A percentile compares a stretch with the other conserved stretches of the same genome.
Evolutionary conservation across 108 stramenopile species (phyloP).

Genomic region (Nitzschia putrida): DNA sequence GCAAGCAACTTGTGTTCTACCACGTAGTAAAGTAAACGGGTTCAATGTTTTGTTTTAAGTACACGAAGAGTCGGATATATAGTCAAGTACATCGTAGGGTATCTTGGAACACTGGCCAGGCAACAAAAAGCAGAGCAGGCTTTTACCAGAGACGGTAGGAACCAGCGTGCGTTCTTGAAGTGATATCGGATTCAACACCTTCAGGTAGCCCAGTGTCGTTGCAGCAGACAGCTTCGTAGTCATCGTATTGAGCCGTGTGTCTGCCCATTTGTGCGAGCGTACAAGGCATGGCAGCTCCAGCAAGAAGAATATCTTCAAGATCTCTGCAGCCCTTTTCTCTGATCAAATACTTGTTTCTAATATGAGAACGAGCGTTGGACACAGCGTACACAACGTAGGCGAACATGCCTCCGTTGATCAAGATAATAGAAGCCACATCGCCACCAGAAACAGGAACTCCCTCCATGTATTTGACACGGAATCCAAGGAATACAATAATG

Average conservation of each 20-base stretch:
- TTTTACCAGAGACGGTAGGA: slow-evolving; percentile 14
- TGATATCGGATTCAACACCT: slow-evolving; percentile 8
- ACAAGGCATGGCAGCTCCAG: slow-evolving; percentile 70
- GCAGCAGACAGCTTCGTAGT: slow-evolving; percentile 45
- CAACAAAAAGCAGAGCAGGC: background rate
- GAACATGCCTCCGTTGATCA: slow-evolving; percentile 53
- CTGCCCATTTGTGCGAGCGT: slow-evolving; percentile 76
- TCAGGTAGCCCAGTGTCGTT: slow-evolving; percentile 38
- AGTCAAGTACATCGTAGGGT: too few relatives aligned
- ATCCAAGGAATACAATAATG: slow-evolving; percentile 44
- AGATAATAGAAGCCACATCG: slow-evolving; percentile 41
- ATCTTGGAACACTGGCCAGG: too few relatives aligned
- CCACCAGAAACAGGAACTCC: slow-evolving; percentile 39
- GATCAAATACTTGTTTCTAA: slow-evolving; percentile 70
- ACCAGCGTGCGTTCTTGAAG: slow-evolving; percentile 2
- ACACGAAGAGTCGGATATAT: too few relatives aligned
- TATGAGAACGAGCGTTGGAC: slow-evolving; percentile 50
- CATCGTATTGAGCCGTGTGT: slow-evolving; percentile 74
- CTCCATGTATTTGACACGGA: slow-evolving; percentile 40
- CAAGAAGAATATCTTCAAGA: slow-evolving; percentile 53
- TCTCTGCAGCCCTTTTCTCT: slow-evolving; percentile 40
- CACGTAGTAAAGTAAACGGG: too few relatives aligned
- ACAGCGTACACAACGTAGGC: slow-evolving; percentile 55
- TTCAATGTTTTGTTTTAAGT: too few relatives aligned
- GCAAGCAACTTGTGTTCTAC: too few relatives aligned